These are phyloP conservation scores for Populus trichocarpa DNA, from an alignment of 441 rosid genomes.

Conservation along the genomic window DNA sequence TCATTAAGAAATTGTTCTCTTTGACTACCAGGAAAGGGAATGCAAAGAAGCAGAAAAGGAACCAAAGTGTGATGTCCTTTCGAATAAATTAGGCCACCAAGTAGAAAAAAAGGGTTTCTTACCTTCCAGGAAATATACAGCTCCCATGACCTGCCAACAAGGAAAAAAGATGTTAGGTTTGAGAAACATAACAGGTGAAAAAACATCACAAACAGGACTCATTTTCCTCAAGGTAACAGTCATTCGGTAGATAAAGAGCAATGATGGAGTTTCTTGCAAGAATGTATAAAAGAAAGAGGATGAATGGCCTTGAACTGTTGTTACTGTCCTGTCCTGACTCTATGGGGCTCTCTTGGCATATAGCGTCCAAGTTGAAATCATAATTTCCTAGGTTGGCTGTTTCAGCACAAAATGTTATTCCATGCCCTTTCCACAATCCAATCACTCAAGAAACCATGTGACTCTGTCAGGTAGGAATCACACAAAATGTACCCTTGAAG, in stretches of 20 bases:
- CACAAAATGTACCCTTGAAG: conserved; percentile 16
- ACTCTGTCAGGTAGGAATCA: conserved; percentile 27
- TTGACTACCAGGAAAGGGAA: conserved; percentile 8
- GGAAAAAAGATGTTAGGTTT: conserved; percentile 15
- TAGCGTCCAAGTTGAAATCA: conserved; percentile 16
- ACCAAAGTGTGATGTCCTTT: background rate
- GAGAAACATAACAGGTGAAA: background rate
- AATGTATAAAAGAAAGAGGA: conserved; percentile 13
- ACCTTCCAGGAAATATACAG: conserved; percentile 98
- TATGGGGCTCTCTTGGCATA: conserved; percentile 23
- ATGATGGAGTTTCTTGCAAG: conserved; percentile 21
- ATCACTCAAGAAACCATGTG: conserved; percentile 35
- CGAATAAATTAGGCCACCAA: conserved; percentile 1
- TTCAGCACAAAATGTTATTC: conserved; percentile 13
- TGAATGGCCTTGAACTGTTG: background rate
- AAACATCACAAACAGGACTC: background rate
- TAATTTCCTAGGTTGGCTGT: background rate
- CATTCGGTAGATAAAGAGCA: conserved; percentile 5
- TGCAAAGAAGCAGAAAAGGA: background rate
- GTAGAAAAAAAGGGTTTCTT: conserved; percentile 16
- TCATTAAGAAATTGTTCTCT: too few species aligned
- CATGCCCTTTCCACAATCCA: conserved; percentile 24
- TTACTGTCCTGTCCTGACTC: conserved; percentile 2
- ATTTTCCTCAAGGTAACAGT: background rate
- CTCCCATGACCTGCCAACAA: conserved; percentile 80